phyloP scores from a whole-genome alignment of 2,329 filamentous ascomycete genomes.

The Pseudocercospora macadamiae region DNA sequence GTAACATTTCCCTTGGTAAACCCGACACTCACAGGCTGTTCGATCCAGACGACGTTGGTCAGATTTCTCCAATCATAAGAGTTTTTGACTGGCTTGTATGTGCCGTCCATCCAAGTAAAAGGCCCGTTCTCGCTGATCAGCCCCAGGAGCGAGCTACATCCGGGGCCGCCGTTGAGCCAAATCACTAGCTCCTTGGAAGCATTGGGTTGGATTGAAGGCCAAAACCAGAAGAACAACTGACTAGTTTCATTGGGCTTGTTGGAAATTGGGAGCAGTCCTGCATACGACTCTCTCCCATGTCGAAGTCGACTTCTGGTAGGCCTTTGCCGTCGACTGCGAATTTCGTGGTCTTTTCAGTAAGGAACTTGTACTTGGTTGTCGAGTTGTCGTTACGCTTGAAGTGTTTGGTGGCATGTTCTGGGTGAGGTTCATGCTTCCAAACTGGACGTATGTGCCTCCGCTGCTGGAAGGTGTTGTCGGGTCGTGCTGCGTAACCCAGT shows the following conservation, averaged over 20 bases:
- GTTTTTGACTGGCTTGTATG: constrained; percentile 45
- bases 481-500: too few species aligned
- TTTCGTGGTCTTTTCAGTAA: constrained; percentile 13
- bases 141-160: constrained; percentile 25
- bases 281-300: constrained; percentile 40
- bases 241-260: constrained; percentile 19
- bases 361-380: neutral
- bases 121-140: constrained; percentile 25
- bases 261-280: constrained; percentile 34
- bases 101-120: constrained; percentile 48
- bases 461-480: too few species aligned
- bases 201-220: constrained; percentile 44
- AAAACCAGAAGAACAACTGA: constrained; percentile 54
- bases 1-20: constrained; percentile 46
- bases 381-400: too few species aligned
- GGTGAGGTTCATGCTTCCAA: too few species aligned
- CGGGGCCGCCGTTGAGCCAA: constrained; percentile 29
- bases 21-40: constrained; percentile 54
- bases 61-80: constrained; percentile 59
- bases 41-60: constrained; percentile 73
- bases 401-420: too few species aligned
- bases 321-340: constrained; percentile 29
- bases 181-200: constrained; percentile 54
- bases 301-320: constrained; percentile 37
- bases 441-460: too few species aligned